Conservation (phyloP, 257 asterid genomes). For the Orobanche coerulescens region DNA sequence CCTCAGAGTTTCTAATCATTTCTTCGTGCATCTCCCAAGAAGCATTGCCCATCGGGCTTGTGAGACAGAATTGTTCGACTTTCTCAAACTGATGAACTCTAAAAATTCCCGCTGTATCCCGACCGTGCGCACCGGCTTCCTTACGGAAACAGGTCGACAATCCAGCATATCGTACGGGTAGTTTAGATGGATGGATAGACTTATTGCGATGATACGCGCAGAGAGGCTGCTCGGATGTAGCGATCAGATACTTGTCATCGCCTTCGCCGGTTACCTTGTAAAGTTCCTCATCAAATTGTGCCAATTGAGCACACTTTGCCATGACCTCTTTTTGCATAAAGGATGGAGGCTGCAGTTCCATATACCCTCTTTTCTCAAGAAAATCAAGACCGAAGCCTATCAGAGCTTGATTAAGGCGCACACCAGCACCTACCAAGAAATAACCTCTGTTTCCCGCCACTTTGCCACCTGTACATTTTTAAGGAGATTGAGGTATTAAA, state of each 20-base stretch:
- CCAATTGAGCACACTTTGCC: too few species aligned
- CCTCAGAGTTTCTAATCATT: conserved; percentile 85
- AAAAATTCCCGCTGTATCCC: conserved; percentile 85
- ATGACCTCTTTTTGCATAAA: too few species aligned
- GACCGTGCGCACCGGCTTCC: conserved; percentile 97
- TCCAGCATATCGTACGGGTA: conserved; percentile 79
- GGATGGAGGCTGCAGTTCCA: too few species aligned
- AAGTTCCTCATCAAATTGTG: too few species aligned
- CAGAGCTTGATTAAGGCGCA: too few species aligned
- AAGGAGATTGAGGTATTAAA: too few species aligned
- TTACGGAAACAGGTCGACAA: conserved; percentile 85
- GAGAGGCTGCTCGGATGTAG: conserved; percentile 89
- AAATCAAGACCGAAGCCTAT: too few species aligned
- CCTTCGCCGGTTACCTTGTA: conserved; percentile 97
- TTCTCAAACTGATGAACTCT: conserved; percentile 91
- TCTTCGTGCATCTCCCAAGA: conserved; percentile 96
- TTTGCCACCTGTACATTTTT: too few species aligned
- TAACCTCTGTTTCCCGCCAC: too few species aligned
- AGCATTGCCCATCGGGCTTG: conserved; percentile 66
- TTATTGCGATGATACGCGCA: conserved; percentile 88
- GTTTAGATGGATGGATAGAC: conserved; percentile 78
- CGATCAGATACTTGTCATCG: conserved; percentile 88
- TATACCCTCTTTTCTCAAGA: too few species aligned
- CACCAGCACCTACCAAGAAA: too few species aligned
- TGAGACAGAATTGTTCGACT: conserved; percentile 82